Base-by-base conservation (phyloP, 2,329 filamentous ascomycete species). In the Alternaria sp. region DNA sequence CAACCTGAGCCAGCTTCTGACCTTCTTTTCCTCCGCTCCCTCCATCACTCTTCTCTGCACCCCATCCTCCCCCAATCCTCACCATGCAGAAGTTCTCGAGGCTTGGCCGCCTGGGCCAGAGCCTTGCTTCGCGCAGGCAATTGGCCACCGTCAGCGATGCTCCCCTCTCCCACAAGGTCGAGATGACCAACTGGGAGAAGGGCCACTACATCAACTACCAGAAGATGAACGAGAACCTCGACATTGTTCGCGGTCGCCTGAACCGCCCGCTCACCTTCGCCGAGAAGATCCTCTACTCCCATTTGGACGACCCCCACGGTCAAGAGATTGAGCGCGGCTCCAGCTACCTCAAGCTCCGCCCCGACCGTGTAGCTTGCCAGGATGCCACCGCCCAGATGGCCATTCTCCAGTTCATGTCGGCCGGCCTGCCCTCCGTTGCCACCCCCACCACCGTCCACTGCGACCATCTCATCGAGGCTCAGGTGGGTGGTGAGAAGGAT, bases 321-420 rank as follows among this genome's bases (percentile, higher is more conserved):
- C 94, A 98, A 81, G 94, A 98, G 50, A 96, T 99, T 73, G 88
- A 97, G 88, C 92, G 95, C 79, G 95, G 95, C 76, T 88, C 87
- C 73, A 97, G 93, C 61, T 98, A 99, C 83, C 88, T 99, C 70
- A 97, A 94, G 85, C 89, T 99, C 71, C 91, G 95, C 69, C 95
- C 95, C 58, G 95, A 99, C 79, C 92, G 95, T 81, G 95, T 99
- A 75, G 95, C 95, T 80, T 98, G 95, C 86, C 95, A 99, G 85
- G 95, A 99, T 87, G 95, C 95, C 78, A 98, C 95, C 61, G 95
- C 95, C 66, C 95, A 99, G 86, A 99, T 99, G 95, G 95, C 95
- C 67, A 97, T 99, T 71, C 86, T 99, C 60, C 95, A 99, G 85
- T 99, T 99, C 87, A 99, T 99, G 93, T 97, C 92, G 55, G 94